Percentiles rank a stretch among this genome's conserved stretches.
phyloP scores from a whole-genome alignment of 768 basidiomycete species.

The Suillus paluster region DNA sequence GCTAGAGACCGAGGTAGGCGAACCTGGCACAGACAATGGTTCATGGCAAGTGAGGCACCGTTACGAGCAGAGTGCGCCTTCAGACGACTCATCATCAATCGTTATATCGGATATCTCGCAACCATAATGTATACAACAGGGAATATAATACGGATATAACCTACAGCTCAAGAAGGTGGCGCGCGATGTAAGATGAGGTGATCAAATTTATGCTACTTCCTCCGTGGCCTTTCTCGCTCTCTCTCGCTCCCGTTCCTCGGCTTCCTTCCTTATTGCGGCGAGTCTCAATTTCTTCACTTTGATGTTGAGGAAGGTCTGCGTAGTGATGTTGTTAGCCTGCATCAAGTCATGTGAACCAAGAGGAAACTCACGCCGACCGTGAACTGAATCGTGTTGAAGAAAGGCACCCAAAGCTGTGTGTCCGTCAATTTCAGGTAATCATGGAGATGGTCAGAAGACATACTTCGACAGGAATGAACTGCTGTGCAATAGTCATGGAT shows the following conservation, averaged over 20 bases:
- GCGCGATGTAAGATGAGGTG: conserved; percentile 21
- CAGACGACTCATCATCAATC: conserved; percentile 35
- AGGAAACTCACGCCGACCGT: conserved; percentile 63
- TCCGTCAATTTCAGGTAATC: conserved; percentile 10
- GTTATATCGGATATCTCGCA: conserved; percentile 32
- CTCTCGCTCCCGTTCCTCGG: conserved; percentile 39
- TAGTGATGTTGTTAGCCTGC: conserved; percentile 6
- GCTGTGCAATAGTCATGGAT: conserved; percentile 77
- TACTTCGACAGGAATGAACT: conserved; percentile 77
- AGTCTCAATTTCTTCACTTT: conserved; percentile 67
- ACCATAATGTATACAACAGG: conserved; percentile 7
- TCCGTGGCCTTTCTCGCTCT: conserved; percentile 25
- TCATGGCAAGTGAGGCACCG: conserved; percentile 42
- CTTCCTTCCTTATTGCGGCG: conserved; percentile 56
- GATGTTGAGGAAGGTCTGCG: conserved; percentile 74
- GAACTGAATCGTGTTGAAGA: conserved; percentile 82
- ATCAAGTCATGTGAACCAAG: conserved; percentile 9
- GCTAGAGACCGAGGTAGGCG: conserved; percentile 67
- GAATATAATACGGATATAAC: conserved; percentile 19
- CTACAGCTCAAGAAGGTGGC: neutral
- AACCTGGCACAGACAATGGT: conserved; percentile 25
- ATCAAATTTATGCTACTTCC: conserved; percentile 4
- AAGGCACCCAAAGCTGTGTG: conserved; percentile 80
- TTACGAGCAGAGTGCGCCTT: conserved; percentile 44
- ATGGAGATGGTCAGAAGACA: conserved; percentile 18